These are phyloP conservation scores for Xanthoceras sorbifolium DNA, from an alignment of 345 rosid species.

Conservation along the genomic window DNA sequence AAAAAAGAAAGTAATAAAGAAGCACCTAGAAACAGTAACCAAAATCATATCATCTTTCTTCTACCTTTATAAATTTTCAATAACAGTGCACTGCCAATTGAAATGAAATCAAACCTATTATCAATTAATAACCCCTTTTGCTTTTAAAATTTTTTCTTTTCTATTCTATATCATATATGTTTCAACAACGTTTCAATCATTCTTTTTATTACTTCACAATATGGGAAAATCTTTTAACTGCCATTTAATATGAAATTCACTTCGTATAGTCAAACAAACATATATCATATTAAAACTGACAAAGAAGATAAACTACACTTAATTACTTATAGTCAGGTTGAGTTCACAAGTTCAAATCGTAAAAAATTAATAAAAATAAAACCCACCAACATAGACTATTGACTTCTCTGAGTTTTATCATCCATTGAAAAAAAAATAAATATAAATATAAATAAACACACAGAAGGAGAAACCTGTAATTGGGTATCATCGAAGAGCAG, in stretches of 20 bases:
- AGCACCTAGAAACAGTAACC: too few species aligned
- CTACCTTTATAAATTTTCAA: background rate
- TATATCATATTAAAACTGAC: background rate
- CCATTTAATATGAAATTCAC: background rate
- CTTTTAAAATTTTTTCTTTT: too few species aligned
- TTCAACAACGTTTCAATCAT: background rate
- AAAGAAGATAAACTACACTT: background rate
- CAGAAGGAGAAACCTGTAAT: constrained; percentile 58
- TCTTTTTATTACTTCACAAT: background rate
- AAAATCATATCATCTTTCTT: background rate
- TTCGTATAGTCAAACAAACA: background rate
- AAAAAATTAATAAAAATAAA: too few species aligned
- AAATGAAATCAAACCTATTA: background rate
- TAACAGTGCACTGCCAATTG: background rate
- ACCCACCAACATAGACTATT: background rate
- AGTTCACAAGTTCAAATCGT: too few species aligned
- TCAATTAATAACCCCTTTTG: too few species aligned
- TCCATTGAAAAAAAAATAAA: background rate
- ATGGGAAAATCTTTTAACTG: background rate
- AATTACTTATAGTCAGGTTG: too few species aligned
- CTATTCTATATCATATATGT: too few species aligned
- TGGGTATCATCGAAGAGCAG: constrained; percentile 92
- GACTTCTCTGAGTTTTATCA: background rate
- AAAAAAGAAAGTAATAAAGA: too few species aligned
- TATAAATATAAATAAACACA: background rate